Conservation (phyloP, 225 moss, liverwort and hornwort species). For the Sphagnum contortum region DNA sequence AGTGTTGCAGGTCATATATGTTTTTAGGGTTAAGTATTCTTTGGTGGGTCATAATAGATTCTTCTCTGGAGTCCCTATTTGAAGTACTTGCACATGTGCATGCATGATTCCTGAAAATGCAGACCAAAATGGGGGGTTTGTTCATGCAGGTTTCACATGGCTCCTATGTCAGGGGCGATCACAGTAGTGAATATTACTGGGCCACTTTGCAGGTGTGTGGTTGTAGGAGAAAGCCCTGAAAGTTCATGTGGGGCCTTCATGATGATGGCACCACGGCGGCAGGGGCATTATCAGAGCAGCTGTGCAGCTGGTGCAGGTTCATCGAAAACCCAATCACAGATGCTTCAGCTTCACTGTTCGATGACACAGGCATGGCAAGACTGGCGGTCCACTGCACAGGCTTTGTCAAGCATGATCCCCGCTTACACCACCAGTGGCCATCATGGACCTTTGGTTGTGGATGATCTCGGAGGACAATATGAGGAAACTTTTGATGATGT, state of each 20-base stretch:
- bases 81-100: too few species aligned
- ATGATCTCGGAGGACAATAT: slow-evolving; percentile 80
- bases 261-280: slow-evolving; percentile 16
- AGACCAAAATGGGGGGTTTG: too few species aligned
- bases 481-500: slow-evolving; percentile 89
- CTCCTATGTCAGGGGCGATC: slow-evolving; percentile 22
- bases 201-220: slow-evolving; percentile 17
- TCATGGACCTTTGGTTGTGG: slow-evolving; percentile 59
- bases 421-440: slow-evolving; percentile 28
- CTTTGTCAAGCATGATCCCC: slow-evolving; percentile 36
- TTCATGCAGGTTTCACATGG: too few species aligned
- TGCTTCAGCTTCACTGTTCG: slow-evolving; percentile 40
- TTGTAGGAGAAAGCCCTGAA: slow-evolving; percentile 16
- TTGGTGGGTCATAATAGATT: too few species aligned
- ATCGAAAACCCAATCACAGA: slow-evolving; percentile 20
- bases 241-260: slow-evolving; percentile 3
- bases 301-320: neutral
- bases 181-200: slow-evolving; percentile 14
- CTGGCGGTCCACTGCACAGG: slow-evolving; percentile 38
- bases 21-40: too few species aligned
- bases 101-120: too few species aligned
- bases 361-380: slow-evolving; percentile 81
- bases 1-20: too few species aligned
- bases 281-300: slow-evolving; percentile 8
- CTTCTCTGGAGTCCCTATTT: too few species aligned